Evolutionary conservation across 2,329 filamentous ascomycete species (phyloP), one percentile per base, ranked within the genome.

Genomic region (Calonectria pseudoreteaudii): DNA sequence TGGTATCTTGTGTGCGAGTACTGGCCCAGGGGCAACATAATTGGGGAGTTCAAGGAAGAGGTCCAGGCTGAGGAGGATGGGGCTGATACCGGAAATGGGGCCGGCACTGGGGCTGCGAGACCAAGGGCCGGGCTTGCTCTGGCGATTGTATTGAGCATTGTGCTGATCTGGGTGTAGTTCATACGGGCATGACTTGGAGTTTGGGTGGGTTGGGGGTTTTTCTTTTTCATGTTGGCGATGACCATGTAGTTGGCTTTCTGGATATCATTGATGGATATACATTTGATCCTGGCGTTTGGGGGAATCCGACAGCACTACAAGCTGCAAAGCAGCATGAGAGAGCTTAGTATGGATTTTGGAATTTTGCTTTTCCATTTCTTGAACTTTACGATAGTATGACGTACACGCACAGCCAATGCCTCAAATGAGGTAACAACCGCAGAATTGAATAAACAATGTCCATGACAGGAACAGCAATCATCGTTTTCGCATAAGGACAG

Each of bases 1-100:
- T 94, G 91, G 90, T 93, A 90, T 82, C 85, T 94, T 0, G 91
- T 91, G 30, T 95, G 93, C 77, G 92, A 94, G 84, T 94, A 94
- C 83, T 92, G 87, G 86, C 93, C 93, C 1, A 82, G 87, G 1
- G 93, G 93, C 0, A 94, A 95, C 79, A 85, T 94, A 0, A 80
- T 87, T 2, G 90, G 89, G 0, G 81, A 86, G 75, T 91, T 89
- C 72, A 84, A 81, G 44, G 84, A 87, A 0, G 77, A 85, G 70
- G 84, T 85, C 6, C 53, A 75, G 6, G 75, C 75, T n/a, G 66
- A 78, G 50, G 79, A 78, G 64, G 73, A 72, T 1, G 68, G 56
- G n/a, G 44, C 44, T 47, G 44, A 47, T n/a, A n/a, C 44, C 28
- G 36, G 10, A 3, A 36, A 65, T 4, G 60, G 41, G 36, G 28